phyloP scores from a whole-genome alignment of 2,329 filamentous ascomycete species.

The Coniochaeta pulveracea region DNA sequence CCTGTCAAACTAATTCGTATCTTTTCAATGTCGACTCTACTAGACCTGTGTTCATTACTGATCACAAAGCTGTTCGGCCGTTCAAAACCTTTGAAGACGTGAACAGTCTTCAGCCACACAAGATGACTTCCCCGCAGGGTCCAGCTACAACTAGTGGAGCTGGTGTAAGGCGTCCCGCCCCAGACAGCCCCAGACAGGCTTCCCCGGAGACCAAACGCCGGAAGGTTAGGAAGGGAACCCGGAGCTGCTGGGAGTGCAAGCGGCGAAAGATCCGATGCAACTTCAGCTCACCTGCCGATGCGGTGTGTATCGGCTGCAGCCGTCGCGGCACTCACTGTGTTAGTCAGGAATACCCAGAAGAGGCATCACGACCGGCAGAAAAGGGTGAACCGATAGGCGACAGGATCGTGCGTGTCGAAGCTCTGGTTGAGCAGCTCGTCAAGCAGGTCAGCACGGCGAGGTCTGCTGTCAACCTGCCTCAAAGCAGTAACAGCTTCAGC shows the following conservation, averaged over 20 bases:
- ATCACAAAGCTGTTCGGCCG: no score
- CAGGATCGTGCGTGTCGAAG: conserved; percentile 9
- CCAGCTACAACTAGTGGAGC: no score
- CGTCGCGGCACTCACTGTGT: conserved; percentile 30
- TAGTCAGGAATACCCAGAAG: conserved; percentile 33
- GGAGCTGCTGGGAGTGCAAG: conserved; percentile 48
- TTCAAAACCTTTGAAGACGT: no score
- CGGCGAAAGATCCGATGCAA: conserved; percentile 40
- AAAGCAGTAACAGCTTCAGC: no score
- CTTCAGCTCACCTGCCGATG: conserved; percentile 24
- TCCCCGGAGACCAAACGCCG: conserved; percentile 1
- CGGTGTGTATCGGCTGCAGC: conserved; percentile 32
- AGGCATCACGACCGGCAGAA: conserved; percentile 7
- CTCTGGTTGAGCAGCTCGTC: conserved; percentile 8
- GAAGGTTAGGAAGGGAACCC: conserved; percentile 39
- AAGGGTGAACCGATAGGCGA: conserved; percentile 8
- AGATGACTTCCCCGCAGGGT: no score
- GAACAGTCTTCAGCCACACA: no score
- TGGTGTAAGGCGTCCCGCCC: no score
- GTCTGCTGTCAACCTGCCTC: no score
- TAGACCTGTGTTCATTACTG: no score
- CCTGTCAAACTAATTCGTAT: no score
- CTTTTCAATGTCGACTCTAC: no score
- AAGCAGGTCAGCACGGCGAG: conserved; percentile 5
- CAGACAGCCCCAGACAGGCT: no score